Conservation (phyloP, 176 grass and related monocot species). For the Triticum timopheevii region DNA sequence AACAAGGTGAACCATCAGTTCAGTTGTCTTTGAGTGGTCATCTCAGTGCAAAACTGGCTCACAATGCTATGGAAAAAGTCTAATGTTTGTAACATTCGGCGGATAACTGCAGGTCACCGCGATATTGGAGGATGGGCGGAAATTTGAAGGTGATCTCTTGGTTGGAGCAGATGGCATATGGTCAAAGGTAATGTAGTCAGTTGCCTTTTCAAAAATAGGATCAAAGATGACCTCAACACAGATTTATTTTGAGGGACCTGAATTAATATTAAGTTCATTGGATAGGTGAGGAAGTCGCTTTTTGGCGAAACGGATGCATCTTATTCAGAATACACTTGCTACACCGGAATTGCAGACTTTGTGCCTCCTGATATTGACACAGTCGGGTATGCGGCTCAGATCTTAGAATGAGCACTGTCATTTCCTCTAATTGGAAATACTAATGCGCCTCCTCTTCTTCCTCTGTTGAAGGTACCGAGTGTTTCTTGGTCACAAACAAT, state of each 20-base stretch:
- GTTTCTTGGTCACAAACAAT: conserved; percentile 98
- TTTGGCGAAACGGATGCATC: conserved; percentile 69
- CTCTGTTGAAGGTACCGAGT: conserved; percentile 70
- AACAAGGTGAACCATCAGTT: conserved; percentile 55
- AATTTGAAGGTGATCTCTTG: conserved; percentile 93
- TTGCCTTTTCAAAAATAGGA: conserved; percentile 23
- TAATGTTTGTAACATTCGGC: background rate
- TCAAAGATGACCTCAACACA: conserved; percentile 13
- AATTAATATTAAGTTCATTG: conserved; percentile 12
- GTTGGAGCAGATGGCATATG: conserved; percentile 97
- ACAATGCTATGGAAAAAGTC: background rate
- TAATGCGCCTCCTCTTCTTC: background rate
- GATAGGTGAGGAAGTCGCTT: conserved; percentile 82
- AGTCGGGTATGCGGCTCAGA: conserved; percentile 66
- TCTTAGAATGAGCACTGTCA: background rate
- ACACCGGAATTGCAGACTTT: conserved; percentile 95
- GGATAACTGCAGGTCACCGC: conserved; percentile 65
- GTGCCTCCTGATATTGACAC: conserved; percentile 96
- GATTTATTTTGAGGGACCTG: background rate
- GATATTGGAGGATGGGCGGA: conserved; percentile 78
- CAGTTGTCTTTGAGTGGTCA: background rate
- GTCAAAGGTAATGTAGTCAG: conserved; percentile 73
- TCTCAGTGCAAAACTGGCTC: conserved; percentile 2
- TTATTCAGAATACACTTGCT: conserved; percentile 97
- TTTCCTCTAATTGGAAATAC: conserved; percentile 24